These are phyloP conservation scores for Rhizophora mangle DNA, from an alignment of 345 rosid genomes.

Conservation along the genomic window DNA sequence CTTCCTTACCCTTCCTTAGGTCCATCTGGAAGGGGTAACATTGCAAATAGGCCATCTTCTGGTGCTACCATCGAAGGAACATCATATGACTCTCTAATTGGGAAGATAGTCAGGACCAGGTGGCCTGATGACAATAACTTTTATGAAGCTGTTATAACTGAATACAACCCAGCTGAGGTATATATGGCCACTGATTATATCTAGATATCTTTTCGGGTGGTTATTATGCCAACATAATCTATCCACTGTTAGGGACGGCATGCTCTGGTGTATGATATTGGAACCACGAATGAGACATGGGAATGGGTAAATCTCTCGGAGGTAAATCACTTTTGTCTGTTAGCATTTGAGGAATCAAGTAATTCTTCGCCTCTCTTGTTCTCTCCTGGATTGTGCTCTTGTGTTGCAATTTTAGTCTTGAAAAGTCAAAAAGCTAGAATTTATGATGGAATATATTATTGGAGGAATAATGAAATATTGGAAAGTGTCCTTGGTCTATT, in stretches of 20 bases:
- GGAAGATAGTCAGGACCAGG: constrained; percentile 71
- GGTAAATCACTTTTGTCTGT: constrained; percentile 34
- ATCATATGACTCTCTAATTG: constrained; percentile 48
- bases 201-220: constrained; percentile 2
- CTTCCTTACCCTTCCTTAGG: constrained; percentile 49
- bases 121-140: constrained; percentile 97
- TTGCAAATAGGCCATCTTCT: constrained; percentile 49
- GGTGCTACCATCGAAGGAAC: constrained; percentile 45
- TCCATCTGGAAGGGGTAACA: constrained; percentile 58
- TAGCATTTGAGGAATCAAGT: not conserved
- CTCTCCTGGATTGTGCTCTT: constrained; percentile 3
- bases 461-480: not conserved
- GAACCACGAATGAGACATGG: constrained; percentile 74
- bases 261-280: constrained; percentile 82
- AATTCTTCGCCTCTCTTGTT: not conserved
- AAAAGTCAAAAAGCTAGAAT: not conserved
- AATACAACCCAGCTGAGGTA: constrained; percentile 61
- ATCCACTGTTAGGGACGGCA: constrained; percentile 55
- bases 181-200: constrained; percentile 21
- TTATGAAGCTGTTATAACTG: constrained; percentile 80
- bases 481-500: too few species aligned
- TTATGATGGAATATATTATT: not conserved
- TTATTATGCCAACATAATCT: constrained; percentile 1
- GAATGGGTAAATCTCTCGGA: constrained; percentile 91
- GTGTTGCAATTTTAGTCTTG: constrained; percentile 1